Evolutionary conservation across 345 rosid genomes (phyloP), one percentile per base, ranked within the genome.

Genomic region (Dipteronia dyeriana): DNA sequence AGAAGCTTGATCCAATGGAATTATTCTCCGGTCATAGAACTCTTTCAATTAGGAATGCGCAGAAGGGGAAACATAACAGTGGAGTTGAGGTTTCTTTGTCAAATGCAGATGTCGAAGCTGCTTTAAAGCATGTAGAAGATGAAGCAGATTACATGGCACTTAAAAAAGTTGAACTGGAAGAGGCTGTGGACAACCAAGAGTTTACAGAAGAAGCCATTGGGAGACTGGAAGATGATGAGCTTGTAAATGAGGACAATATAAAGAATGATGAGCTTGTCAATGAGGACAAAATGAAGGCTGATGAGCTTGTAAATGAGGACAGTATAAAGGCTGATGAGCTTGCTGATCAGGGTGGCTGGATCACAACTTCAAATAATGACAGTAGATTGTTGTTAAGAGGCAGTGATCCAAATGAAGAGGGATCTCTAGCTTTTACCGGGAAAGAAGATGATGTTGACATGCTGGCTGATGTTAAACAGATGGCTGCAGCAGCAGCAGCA

Each of bases 111-210:
- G 94, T 97, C 76, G 99, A 97, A 83, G 99, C 98, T 89, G 99
- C 98, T 80, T 82, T 97, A 70, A 94, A 97, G 82, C 82, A 85
- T 80, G 99, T 91, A 5, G 99, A 97, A 90, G 99, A 97, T 88
- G 99, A 97, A 82, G 99, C 99, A 81, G 99, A 97, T 87, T 97
- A 94, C 86, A 94, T 97, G 98, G 99, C 99, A 78, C 81, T 97
- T 79, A 97, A 97, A 88, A 94, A 84, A 87, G 99, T 91, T 29
- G 99, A 94, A 83, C 89, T 88, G 89, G 99, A 97, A 85, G 99
- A 97, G 87, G 99, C 97, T 79, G 99, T 97, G 72, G 97, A 90
- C 66, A 97, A 92, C 85, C 99, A 97, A 85, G 99, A 97, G 83
- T 97, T 97, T 82, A 90, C 98, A 3, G 99, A 97, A 85, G 98